phyloP scores from a whole-genome alignment of 208 protist species.

The Trypanosoma avium region DNA sequence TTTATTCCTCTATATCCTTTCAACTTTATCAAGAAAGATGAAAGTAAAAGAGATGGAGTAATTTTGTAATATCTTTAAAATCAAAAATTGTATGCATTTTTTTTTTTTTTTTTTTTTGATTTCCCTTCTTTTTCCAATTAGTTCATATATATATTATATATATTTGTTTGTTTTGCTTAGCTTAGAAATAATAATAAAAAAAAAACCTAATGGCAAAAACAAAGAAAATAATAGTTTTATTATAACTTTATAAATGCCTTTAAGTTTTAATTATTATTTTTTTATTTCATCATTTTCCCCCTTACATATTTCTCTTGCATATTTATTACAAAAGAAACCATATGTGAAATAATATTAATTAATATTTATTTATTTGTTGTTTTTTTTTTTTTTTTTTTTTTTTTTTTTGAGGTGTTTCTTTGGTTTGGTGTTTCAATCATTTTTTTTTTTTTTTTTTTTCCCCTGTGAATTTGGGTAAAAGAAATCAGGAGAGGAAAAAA shows the following conservation, averaged over 20 bases:
- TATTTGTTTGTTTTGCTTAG: no score
- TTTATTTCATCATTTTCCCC: not conserved
- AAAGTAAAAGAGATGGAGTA: no score
- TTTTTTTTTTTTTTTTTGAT: no score
- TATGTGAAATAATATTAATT: not conserved
- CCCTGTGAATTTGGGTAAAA: not conserved
- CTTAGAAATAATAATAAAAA: not conserved
- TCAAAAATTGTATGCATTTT: no score
- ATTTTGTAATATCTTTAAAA: no score
- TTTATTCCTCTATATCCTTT: no score
- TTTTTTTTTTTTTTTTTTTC: conserved; percentile 15
- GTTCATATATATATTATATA: no score
- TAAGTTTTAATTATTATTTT: not conserved
- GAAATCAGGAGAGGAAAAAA: not conserved
- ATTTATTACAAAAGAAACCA: no score
- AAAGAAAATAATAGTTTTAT: not conserved
- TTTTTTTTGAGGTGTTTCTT: not conserved
- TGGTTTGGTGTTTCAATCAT: not conserved
- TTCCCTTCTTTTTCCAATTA: no score
- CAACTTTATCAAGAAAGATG: no score
- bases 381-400: not conserved
- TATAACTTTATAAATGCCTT: not conserved
- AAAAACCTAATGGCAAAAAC: not conserved
- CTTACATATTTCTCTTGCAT: not conserved
- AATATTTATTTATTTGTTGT: not conserved